Percentiles rank a stretch among this genome's conserved stretches.
These are phyloP conservation scores for Auricularia auricula-judae DNA, from an alignment of 768 basidiomycete species.

Conservation along the genomic window DNA sequence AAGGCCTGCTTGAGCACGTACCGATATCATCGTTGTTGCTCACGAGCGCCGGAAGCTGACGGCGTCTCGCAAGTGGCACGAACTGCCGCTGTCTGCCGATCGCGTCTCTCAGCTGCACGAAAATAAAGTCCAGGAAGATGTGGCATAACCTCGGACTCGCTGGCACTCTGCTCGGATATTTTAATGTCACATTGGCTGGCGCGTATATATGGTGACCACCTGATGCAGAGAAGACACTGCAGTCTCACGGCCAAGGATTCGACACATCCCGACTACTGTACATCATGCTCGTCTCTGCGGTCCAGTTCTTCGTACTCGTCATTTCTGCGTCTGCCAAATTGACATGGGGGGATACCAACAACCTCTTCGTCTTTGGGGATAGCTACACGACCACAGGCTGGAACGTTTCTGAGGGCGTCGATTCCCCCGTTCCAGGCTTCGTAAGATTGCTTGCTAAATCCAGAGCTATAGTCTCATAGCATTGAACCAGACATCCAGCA, in stretches of 20 bases:
- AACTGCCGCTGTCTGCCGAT: not conserved
- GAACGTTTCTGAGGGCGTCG: conserved; percentile 44
- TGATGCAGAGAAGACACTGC: conserved; percentile 8
- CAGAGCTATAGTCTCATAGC: not conserved
- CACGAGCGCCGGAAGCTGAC: not conserved
- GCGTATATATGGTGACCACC: conserved; percentile 3
- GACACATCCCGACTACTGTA: conserved; percentile 4
- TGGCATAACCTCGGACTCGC: too few species aligned
- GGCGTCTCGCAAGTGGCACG: not conserved
- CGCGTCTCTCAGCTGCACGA: too few species aligned
- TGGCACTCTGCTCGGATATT: too few species aligned
- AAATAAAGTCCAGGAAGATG: too few species aligned
- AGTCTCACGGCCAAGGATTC: not conserved
- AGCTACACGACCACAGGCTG: conserved; percentile 52
- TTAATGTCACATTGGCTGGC: too few species aligned
- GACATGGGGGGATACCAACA: conserved; percentile 43
- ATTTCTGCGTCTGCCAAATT: conserved; percentile 11
- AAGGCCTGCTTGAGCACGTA: conserved; percentile 16
- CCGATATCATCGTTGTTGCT: conserved; percentile 32
- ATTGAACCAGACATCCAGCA: conserved; percentile 39
- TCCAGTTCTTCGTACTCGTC: not conserved
- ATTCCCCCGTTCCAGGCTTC: conserved; percentile 39
- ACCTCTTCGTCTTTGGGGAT: conserved; percentile 51
- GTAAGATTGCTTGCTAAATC: conserved; percentile 22
- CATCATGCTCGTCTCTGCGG: conserved; percentile 3